phyloP scores from a whole-genome alignment of 2,329 filamentous ascomycete genomes.

The Emergomyces orientalis region DNA sequence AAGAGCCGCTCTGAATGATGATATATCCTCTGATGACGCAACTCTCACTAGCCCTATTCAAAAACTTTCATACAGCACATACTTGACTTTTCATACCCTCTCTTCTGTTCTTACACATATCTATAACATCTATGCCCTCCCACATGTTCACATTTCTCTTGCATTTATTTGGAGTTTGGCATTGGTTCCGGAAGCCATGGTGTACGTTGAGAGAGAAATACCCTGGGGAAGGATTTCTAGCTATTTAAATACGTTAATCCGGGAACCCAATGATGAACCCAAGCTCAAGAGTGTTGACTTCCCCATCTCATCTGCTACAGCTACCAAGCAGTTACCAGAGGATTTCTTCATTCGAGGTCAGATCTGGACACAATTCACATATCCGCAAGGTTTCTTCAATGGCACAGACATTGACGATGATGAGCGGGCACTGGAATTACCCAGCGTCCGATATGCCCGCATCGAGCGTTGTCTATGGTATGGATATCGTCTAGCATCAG shows the following conservation, averaged over 20 bases:
- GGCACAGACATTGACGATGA: constrained; percentile 45
- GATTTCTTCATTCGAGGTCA: constrained; percentile 51
- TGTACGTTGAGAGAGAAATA: constrained; percentile 34
- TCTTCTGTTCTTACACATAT: constrained; percentile 38
- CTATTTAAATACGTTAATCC: constrained; percentile 47
- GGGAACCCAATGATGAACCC: constrained; percentile 27
- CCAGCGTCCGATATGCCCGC: constrained; percentile 41
- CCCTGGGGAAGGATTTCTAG: constrained; percentile 43
- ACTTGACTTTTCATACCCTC: constrained; percentile 37
- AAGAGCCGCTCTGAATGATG: constrained; percentile 11
- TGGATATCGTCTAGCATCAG: constrained; percentile 35
- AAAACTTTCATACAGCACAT: constrained; percentile 31
- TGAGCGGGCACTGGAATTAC: constrained; percentile 43
- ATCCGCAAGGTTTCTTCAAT: constrained; percentile 44
- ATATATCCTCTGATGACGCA: constrained; percentile 6
- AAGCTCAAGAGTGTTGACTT: constrained; percentile 35
- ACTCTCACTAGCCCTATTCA: constrained; percentile 18
- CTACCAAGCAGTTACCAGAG: constrained; percentile 45
- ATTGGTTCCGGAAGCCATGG: constrained; percentile 29
- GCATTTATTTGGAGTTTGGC: constrained; percentile 43
- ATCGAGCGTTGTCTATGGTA: constrained; percentile 46
- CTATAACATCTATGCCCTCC: constrained; percentile 44
- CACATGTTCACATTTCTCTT: constrained; percentile 47
- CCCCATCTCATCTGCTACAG: constrained; percentile 28
- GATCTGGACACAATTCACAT: constrained; percentile 43